Percentiles rank a stretch among this genome's conserved stretches.
These are phyloP conservation scores for Penicillium alfredii DNA, from an alignment of 495 filamentous ascomycete genomes.

Conservation along the genomic window DNA sequence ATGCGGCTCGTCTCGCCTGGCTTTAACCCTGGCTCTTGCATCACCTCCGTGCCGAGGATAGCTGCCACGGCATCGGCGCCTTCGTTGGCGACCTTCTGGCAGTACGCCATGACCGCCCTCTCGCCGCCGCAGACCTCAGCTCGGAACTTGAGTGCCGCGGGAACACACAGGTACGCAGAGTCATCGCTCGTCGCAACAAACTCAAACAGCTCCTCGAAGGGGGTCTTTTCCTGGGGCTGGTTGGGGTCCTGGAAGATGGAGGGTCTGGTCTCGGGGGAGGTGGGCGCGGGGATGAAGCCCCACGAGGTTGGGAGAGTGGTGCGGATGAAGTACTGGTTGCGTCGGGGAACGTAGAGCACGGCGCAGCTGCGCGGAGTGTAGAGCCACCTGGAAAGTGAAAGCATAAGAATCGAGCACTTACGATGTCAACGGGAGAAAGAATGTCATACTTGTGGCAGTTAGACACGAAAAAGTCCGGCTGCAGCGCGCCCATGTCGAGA, in stretches of 20 bases:
- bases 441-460: conserved; percentile 72
- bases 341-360: conserved; percentile 67
- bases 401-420: background rate
- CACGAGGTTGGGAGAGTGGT: conserved; percentile 67
- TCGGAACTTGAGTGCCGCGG: conserved; percentile 64
- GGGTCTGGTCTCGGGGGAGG: conserved; percentile 16
- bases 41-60: conserved; percentile 62
- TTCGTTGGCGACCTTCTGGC: conserved; percentile 47
- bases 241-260: conserved; percentile 47
- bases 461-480: conserved; percentile 76
- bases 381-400: conserved; percentile 56
- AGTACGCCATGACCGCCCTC: conserved; percentile 55
- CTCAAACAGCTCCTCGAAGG: conserved; percentile 67
- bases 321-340: conserved; percentile 69
- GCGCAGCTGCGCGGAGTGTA: conserved; percentile 76
- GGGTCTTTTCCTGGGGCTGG: conserved; percentile 34
- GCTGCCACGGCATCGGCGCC: conserved; percentile 54
- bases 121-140: conserved; percentile 69
- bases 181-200: conserved; percentile 73
- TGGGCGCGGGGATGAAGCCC: conserved; percentile 42
- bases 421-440: background rate
- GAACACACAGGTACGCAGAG: conserved; percentile 62
- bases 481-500: conserved; percentile 56
- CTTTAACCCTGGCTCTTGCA: conserved; percentile 40
- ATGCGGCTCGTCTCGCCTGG: conserved; percentile 47